Percentiles rank a stretch among this genome's conserved stretches.
Evolutionary conservation across 106 monocot genomes (phyloP).

Genomic region (Dactylorhiza incarnata): DNA sequence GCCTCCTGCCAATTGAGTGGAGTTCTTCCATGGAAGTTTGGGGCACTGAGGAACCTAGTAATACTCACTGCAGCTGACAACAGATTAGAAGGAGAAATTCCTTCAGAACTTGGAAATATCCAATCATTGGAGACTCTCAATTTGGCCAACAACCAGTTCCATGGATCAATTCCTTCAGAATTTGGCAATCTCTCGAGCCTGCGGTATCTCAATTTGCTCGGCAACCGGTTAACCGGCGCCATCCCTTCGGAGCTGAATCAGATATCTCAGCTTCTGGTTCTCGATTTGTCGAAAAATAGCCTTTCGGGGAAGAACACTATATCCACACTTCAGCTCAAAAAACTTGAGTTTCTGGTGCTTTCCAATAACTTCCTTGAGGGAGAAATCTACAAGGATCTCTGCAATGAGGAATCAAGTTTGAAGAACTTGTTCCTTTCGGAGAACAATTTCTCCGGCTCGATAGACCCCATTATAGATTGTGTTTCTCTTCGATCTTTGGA

Average conservation of each 20-base stretch:
- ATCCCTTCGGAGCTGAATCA: conserved; percentile 65
- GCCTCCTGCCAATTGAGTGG: conserved; percentile 57
- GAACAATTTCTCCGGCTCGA: conserved; percentile 45
- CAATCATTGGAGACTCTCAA: conserved; percentile 46
- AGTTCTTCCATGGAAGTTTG: conserved; percentile 41
- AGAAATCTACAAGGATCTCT: conserved; percentile 40
- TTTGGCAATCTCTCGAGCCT: conserved; percentile 41
- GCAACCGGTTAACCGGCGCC: conserved; percentile 45
- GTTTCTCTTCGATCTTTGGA: conserved; percentile 53
- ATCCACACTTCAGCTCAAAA: conserved; percentile 30
- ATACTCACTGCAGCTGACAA: conserved; percentile 51
- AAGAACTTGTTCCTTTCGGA: conserved; percentile 45
- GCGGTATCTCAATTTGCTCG: conserved; percentile 49
- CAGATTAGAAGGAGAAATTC: conserved; percentile 47
- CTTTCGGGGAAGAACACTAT: conserved; percentile 48
- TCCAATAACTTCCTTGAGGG: conserved; percentile 62
- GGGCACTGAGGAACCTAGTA: conserved; percentile 43
- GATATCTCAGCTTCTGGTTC: conserved; percentile 32
- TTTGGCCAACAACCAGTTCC: conserved; percentile 60
- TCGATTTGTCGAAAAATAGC: conserved; percentile 68
- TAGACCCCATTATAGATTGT: conserved; percentile 44
- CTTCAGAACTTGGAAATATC: conserved; percentile 34
- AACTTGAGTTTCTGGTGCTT: conserved; percentile 55
- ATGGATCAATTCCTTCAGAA: conserved; percentile 48
- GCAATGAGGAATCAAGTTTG: conserved; percentile 35